phyloP scores from a whole-genome alignment of 1,284 basidiomycete species.

The Serendipita sp. region DNA sequence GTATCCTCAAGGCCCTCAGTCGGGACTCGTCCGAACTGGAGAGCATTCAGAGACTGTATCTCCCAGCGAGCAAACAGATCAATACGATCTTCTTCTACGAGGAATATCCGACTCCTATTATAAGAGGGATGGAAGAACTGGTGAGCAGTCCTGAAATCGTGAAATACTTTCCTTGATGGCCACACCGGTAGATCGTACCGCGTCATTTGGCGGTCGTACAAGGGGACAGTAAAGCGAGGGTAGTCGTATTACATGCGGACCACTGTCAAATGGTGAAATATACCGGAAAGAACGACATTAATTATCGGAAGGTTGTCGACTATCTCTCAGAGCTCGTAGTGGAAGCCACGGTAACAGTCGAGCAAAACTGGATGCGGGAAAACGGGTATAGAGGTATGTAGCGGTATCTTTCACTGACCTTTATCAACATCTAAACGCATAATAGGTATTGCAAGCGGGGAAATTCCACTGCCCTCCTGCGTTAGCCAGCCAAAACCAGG shows the following conservation, averaged over 20 bases:
- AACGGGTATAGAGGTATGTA: not conserved
- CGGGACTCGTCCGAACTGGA: not conserved
- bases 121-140: not conserved
- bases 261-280: not conserved
- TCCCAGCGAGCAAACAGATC: not conserved
- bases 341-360: not conserved
- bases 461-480: not conserved
- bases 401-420: not conserved
- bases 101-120: not conserved
- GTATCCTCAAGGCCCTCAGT: not conserved
- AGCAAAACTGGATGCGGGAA: not conserved
- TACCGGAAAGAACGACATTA: not conserved
- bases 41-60: not conserved
- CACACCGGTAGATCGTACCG: not conserved
- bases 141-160: not conserved
- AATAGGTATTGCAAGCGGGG: not conserved
- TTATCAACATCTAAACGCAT: not conserved
- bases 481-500: not conserved
- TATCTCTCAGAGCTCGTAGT: not conserved
- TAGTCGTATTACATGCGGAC: not conserved
- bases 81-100: not conserved
- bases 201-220: not conserved
- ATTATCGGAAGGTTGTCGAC: not conserved
- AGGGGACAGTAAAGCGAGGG: not conserved
- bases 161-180: not conserved